These are phyloP conservation scores for Aquanectria penicillioides DNA, from an alignment of 2,329 filamentous ascomycete genomes.

Conservation along the genomic window DNA sequence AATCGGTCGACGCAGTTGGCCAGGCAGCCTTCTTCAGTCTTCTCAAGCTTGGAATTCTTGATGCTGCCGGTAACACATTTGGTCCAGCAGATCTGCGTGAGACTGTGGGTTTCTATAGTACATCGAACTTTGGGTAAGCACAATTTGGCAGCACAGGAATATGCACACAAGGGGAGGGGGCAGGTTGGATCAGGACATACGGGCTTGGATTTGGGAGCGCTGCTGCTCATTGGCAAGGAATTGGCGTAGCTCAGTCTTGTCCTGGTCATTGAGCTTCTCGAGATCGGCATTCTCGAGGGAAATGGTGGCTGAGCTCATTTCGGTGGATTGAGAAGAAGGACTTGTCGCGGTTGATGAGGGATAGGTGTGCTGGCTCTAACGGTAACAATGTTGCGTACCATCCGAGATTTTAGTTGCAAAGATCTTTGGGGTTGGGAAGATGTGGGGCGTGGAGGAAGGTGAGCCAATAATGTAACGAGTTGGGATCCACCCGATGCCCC, in stretches of 20 bases:
- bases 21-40: constrained; percentile 83
- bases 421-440: too few relatives aligned
- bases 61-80: constrained; percentile 87
- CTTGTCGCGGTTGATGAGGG: not conserved
- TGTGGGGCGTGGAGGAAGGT: not conserved
- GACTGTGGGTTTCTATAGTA: constrained; percentile 59
- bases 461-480: too few relatives aligned
- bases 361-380: constrained; percentile 17
- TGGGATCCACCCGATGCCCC: too few relatives aligned
- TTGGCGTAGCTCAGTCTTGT: constrained; percentile 88
- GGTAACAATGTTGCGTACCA: too few relatives aligned
- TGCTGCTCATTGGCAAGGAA: constrained; percentile 87
- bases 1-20: constrained; percentile 95
- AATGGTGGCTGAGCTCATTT: constrained; percentile 49
- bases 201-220: constrained; percentile 73
- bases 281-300: constrained; percentile 69
- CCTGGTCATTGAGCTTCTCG: constrained; percentile 78
- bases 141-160: too few relatives aligned
- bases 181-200: constrained; percentile 58
- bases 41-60: constrained; percentile 77
- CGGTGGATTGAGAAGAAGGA: constrained; percentile 4
- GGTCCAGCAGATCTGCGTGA: constrained; percentile 87
- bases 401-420: constrained; percentile 24
- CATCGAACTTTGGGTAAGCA: too few relatives aligned
- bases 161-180: not conserved